These are phyloP conservation scores for Phytophthora lateralis DNA, from an alignment of 352 stramenopile species.

Conservation along the genomic window DNA sequence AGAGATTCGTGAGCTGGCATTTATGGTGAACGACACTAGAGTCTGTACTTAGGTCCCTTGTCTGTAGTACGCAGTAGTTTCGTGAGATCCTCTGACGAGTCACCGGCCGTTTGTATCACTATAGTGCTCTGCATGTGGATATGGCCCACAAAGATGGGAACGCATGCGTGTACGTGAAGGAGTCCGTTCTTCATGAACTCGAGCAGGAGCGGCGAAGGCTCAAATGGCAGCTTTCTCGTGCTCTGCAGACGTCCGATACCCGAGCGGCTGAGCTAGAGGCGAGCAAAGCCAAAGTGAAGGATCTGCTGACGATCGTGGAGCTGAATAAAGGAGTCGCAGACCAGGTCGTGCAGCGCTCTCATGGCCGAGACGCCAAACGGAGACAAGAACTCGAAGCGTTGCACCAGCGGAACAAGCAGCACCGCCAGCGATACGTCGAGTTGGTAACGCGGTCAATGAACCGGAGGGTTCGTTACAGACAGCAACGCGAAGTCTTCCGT, in stretches of 20 bases:
- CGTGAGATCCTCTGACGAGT: conserved; percentile 15
- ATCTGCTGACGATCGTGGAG: conserved; percentile 70
- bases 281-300: conserved; percentile 57
- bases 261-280: conserved; percentile 37
- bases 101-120: background rate
- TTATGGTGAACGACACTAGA: too few species aligned
- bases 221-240: conserved; percentile 56
- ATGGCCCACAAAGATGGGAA: conserved; percentile 22
- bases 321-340: conserved; percentile 65
- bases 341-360: conserved; percentile 46
- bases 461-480: conserved; percentile 17
- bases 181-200: conserved; percentile 52
- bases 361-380: conserved; percentile 38
- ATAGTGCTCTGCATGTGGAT: conserved; percentile 7
- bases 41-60: too few species aligned
- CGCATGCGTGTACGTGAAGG: conserved; percentile 54
- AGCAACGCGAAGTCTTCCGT: conserved; percentile 32
- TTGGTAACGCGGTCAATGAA: conserved; percentile 26
- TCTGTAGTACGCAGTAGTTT: conserved; percentile 16
- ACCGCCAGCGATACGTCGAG: conserved; percentile 31
- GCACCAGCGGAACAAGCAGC: conserved; percentile 21
- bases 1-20: too few species aligned
- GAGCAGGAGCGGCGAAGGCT: conserved; percentile 58
- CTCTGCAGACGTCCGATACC: conserved; percentile 43
- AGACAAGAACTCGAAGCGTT: conserved; percentile 40